phyloP scores from a whole-genome alignment of 164 flowering plant genomes.

The Cinnamomum chago region DNA sequence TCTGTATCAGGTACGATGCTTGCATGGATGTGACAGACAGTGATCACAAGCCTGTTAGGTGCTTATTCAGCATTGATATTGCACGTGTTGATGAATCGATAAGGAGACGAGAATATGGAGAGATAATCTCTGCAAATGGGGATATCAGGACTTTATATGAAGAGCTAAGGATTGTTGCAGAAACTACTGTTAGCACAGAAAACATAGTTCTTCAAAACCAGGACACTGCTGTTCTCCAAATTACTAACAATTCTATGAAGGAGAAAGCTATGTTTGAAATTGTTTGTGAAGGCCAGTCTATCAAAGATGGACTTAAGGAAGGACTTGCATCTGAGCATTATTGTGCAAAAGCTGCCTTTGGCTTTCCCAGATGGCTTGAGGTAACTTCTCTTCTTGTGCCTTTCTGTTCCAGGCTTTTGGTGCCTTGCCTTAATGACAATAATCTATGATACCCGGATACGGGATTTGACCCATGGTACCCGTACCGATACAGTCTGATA shows the following conservation, averaged over 20 bases:
- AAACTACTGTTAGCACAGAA: conserved; percentile 59
- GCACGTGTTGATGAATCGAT: conserved; percentile 74
- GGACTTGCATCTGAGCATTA: conserved; percentile 38
- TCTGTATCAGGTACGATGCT: conserved; percentile 74
- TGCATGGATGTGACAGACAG: conserved; percentile 98
- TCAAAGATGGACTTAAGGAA: conserved; percentile 39
- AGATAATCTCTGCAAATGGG: conserved; percentile 53
- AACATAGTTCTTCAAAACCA: conserved; percentile 67
- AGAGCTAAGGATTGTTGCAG: conserved; percentile 55
- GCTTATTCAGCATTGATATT: conserved; percentile 60
- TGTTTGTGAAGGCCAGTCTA: conserved; percentile 58
- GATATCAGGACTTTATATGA: conserved; percentile 41
- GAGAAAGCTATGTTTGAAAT: conserved; percentile 57
- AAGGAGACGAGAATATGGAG: conserved; percentile 73
- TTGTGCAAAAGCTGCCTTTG: conserved; percentile 65
- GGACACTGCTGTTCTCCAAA: conserved; percentile 48
- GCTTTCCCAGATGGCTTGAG: conserved; percentile 99
- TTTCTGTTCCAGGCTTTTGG: neutral
- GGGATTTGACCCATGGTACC: too few species aligned
- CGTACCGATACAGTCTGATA: too few species aligned
- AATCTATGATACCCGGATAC: too few species aligned
- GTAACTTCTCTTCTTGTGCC: conserved; percentile 30
- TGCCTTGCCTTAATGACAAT: neutral
- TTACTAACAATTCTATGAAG: conserved; percentile 57
- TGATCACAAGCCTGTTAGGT: conserved; percentile 98